Base-by-base conservation (phyloP, 73 alveolate genomes). In the Tetrahymena thermophila region DNA sequence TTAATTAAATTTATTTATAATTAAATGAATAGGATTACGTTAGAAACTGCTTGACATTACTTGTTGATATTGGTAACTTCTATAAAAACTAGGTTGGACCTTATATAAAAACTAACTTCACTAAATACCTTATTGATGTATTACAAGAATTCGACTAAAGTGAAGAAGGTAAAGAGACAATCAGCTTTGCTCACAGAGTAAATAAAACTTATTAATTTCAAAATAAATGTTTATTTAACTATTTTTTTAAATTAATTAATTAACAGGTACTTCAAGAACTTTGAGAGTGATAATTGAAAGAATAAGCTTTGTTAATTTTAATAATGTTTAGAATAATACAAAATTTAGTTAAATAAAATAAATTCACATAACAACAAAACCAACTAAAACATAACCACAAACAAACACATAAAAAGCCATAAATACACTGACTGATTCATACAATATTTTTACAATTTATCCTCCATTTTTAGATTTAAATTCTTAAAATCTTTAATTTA, bases 161-260 rank as follows among this genome's bases (percentile, higher is more conserved):
- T 71, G 89, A 71, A 71, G 89, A 71, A 71, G 89, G 89, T 71
- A 71, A 31, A 71, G 89, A 71, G 31, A 71, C 89, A n/a, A 71
- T 71, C 89, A 71, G 89, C 89, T 71, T 71, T n/a, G 89, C 89
- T 71, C 89, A 71, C 17, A 71, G 89, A 71, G 89, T 71, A 71
- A 71, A 28, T 71, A 23, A 23, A 0, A 19, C 0, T 71, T 31
- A 4, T 17, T 71, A 1, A 23, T 19, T 19, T 8, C 31, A 50
- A 50, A 11, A 19, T 5, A 14, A 50, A 15, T 19, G 28, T 5
- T 15, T 50, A 19, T 2, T 16, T 19, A 50, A 50, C 3, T 10
- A 14, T 50, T 50, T 50, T 21, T 19, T 43, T 43, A 4, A 43
- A 37, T 37, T 9, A 40, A 40, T 40, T 6, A 10, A 50, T 50